Percentiles rank a stretch among this genome's conserved stretches.
Conservation (phyloP, 1,139 yeast genomes). For the Saccharomyces hybrid region DNA sequence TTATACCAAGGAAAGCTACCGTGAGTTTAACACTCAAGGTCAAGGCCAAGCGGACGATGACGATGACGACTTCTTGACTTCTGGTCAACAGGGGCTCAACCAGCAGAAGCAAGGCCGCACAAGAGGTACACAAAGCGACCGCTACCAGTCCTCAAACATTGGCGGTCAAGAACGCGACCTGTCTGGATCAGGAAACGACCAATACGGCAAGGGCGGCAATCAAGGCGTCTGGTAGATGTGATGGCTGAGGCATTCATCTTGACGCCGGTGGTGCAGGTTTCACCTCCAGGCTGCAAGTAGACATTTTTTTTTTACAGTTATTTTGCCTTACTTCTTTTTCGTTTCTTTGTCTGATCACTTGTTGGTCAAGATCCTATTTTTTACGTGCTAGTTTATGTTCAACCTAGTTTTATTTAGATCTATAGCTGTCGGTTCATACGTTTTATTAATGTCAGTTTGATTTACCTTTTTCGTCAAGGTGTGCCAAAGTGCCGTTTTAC, state of each 20-base stretch:
- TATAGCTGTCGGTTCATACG: neutral
- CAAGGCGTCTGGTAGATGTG: conserved; percentile 24
- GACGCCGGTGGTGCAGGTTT: neutral
- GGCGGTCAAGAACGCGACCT: neutral
- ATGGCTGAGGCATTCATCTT: conserved; percentile 29
- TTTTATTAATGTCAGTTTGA: neutral
- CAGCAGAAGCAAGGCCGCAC: conserved; percentile 1
- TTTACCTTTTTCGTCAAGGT: neutral
- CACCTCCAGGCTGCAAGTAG: neutral
- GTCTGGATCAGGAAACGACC: neutral
- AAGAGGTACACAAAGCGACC: neutral
- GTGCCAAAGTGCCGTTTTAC: neutral
- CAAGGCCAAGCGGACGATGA: neutral
- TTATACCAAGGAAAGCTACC: neutral
- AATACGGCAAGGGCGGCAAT: conserved; percentile 6
- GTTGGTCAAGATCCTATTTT: no score
- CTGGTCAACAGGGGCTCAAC: neutral
- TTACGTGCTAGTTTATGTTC: neutral
- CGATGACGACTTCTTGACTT: conserved; percentile 5
- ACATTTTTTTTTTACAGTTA: neutral
- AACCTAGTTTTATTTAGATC: neutral
- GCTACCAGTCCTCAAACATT: neutral
- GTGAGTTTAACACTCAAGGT: neutral
- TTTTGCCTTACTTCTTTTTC: neutral
- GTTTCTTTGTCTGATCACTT: neutral